A percentile compares a stretch with the other conserved stretches of the same genome.
phyloP scores from a whole-genome alignment of 2,329 filamentous ascomycete species.

The Nakataea oryzae region DNA sequence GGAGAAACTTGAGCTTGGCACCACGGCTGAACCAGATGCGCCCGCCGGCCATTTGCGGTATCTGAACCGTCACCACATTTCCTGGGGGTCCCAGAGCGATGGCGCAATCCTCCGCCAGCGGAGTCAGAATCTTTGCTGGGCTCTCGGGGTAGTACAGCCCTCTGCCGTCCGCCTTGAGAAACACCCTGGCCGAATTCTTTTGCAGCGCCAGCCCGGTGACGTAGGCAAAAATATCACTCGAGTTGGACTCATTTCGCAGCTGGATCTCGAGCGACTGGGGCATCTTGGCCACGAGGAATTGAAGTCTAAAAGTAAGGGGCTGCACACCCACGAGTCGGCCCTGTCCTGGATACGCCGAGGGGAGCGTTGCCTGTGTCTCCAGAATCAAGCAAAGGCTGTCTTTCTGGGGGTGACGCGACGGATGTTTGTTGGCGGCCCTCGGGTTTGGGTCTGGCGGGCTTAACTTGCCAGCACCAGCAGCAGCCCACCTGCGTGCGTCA shows the following conservation, averaged over 20 bases:
- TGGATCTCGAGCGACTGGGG: slow-evolving; percentile 38
- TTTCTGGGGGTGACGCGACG: neutral
- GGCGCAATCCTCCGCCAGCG: slow-evolving; percentile 44
- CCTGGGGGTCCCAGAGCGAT: slow-evolving; percentile 49
- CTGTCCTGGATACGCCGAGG: neutral
- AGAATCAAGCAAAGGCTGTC: neutral
- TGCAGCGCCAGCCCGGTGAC: slow-evolving; percentile 53
- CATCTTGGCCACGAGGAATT: slow-evolving; percentile 17
- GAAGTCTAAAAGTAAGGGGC: neutral
- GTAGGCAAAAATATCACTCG: slow-evolving; percentile 48
- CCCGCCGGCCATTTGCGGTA: slow-evolving; percentile 54
- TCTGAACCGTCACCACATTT: slow-evolving; percentile 39
- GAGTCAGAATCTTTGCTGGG: slow-evolving; percentile 33
- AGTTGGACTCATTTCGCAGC: slow-evolving; percentile 44
- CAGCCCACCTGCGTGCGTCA: neutral
- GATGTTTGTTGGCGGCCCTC: neutral
- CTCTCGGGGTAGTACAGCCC: slow-evolving; percentile 45
- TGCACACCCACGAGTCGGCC: neutral
- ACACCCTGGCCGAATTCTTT: slow-evolving; percentile 21
- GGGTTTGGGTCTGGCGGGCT: neutral
- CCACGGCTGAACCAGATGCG: slow-evolving; percentile 53
- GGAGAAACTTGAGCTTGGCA: slow-evolving; percentile 45
- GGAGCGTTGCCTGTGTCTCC: neutral
- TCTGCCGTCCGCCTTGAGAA: slow-evolving; percentile 34
- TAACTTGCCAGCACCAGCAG: neutral